phyloP scores from a whole-genome alignment of 179 eudicot species.

The Sideroxylon spinosum region DNA sequence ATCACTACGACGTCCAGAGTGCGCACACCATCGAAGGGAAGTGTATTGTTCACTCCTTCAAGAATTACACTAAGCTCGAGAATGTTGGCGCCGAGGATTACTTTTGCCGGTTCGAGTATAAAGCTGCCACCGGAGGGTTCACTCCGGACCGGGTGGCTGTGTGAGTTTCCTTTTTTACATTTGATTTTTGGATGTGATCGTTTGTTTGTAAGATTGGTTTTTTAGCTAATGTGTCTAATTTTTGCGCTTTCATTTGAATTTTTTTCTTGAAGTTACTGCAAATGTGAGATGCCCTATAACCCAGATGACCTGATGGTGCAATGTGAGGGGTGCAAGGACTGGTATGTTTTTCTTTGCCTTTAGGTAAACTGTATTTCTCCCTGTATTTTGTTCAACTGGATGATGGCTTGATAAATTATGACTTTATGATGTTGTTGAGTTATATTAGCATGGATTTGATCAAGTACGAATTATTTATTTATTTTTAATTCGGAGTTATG shows the following conservation, averaged over 20 bases:
- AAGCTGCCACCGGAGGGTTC: slow-evolving; percentile 69
- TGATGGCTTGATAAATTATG: not conserved
- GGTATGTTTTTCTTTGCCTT: slow-evolving; percentile 26
- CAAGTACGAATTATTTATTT: not conserved
- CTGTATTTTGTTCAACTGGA: not conserved
- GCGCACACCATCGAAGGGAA: slow-evolving; percentile 77
- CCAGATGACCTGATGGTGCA: slow-evolving; percentile 59
- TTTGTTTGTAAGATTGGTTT: not conserved
- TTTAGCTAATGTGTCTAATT: not conserved
- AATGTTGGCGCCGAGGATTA: slow-evolving; percentile 70
- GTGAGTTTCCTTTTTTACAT: slow-evolving; percentile 37
- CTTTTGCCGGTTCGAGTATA: slow-evolving; percentile 71
- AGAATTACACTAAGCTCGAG: slow-evolving; percentile 70
- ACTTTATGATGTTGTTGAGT: not conserved
- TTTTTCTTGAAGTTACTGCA: slow-evolving; percentile 39
- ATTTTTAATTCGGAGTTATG: not conserved
- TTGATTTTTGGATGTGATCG: slow-evolving; percentile 9
- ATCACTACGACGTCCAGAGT: slow-evolving; percentile 61
- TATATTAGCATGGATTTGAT: not conserved
- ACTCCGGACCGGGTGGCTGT: slow-evolving; percentile 77
- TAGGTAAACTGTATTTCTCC: not conserved
- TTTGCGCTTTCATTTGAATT: not conserved
- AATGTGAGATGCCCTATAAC: slow-evolving; percentile 56
- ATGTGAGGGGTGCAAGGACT: slow-evolving; percentile 56
- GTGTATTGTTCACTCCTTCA: slow-evolving; percentile 61